Evolutionary conservation across 306 rosid genomes (phyloP).

Genomic region (Lathyrus sativus): DNA sequence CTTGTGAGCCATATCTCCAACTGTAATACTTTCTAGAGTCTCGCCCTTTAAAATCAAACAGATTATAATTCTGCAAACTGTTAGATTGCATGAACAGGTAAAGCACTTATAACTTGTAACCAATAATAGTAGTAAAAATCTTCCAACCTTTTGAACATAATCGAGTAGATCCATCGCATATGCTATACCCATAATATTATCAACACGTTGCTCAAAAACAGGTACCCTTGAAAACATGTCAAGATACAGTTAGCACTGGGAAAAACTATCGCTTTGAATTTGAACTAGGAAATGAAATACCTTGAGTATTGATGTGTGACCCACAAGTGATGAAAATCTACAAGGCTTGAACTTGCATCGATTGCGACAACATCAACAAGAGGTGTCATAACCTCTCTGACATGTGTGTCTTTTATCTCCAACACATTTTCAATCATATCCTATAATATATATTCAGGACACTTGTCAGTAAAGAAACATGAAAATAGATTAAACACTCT

Average conservation of each 20-base stretch:
- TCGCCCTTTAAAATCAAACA: conserved; percentile 94
- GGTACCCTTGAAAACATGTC: conserved; percentile 68
- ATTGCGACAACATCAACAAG: conserved; percentile 99
- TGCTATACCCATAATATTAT: conserved; percentile 96
- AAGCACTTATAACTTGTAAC: conserved; percentile 39
- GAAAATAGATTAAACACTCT: not conserved
- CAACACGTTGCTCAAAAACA: conserved; percentile 98
- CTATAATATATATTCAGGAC: conserved; percentile 45
- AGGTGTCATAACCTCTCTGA: conserved; percentile 99
- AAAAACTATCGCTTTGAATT: conserved; percentile 12
- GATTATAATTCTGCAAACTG: conserved; percentile 60
- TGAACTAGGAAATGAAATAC: conserved; percentile 43
- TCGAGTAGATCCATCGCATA: conserved; percentile 98
- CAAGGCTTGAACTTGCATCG: conserved; percentile 78
- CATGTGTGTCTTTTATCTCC: conserved; percentile 96
- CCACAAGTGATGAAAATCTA: conserved; percentile 90
- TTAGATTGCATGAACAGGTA: conserved; percentile 55
- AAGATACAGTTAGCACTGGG: conserved; percentile 3
- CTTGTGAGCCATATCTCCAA: conserved; percentile 96
- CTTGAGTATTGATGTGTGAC: conserved; percentile 98
- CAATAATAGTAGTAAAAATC: conserved; percentile 38
- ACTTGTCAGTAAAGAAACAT: conserved; percentile 16
- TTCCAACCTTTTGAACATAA: conserved; percentile 78
- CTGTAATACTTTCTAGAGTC: conserved; percentile 77
- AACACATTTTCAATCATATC: conserved; percentile 99